phyloP scores from a whole-genome alignment of 345 rosid species.

The Eucalyptus grandis region DNA sequence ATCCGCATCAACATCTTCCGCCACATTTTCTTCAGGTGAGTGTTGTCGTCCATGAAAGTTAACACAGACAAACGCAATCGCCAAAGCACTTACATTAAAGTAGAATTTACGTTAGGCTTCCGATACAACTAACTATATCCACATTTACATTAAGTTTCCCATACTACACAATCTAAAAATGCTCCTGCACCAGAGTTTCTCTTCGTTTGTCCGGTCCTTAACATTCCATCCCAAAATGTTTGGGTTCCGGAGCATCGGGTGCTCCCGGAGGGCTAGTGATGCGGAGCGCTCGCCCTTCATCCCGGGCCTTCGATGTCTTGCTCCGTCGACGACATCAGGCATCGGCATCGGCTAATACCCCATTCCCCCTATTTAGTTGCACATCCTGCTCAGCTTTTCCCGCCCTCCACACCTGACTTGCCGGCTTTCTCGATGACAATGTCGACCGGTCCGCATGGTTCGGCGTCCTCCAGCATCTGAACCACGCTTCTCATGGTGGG shows the following conservation, averaged over 20 bases:
- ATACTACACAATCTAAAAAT: background rate
- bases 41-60: background rate
- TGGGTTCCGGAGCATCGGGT: background rate
- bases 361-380: background rate
- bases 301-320: background rate
- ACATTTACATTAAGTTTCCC: background rate
- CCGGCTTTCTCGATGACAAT: constrained; percentile 19
- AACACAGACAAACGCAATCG: background rate
- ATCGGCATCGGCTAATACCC: background rate
- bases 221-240: background rate
- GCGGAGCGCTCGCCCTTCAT: background rate
- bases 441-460: constrained; percentile 47
- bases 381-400: background rate
- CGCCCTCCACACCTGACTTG: background rate
- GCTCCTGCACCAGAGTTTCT: background rate
- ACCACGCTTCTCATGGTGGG: constrained; percentile 87
- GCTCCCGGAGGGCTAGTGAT: background rate
- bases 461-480: constrained; percentile 77
- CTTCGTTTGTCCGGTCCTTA: background rate
- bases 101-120: too few species aligned
- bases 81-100: background rate
- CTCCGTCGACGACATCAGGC: background rate
- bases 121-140: background rate
- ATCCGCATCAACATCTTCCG: background rate
- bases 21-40: background rate